Conservation (phyloP, 2,329 filamentous ascomycete species). For the Botrytis hyacinthi region DNA sequence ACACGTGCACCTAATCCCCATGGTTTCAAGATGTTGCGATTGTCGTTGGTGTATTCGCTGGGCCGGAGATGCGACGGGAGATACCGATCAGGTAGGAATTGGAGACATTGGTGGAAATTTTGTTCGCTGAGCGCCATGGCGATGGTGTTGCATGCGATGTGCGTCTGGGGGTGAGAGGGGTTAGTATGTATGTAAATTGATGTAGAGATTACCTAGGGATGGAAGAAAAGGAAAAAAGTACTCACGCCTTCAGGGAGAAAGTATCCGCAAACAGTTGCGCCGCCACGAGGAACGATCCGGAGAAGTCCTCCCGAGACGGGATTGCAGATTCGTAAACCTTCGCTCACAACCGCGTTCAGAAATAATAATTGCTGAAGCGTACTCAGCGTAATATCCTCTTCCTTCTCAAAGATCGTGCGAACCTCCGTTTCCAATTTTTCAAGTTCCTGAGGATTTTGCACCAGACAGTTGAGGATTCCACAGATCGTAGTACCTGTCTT, state of each 20-base stretch:
- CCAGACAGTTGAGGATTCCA: not conserved
- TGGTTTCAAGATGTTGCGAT: not conserved
- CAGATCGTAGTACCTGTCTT: not conserved
- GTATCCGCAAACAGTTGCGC: not conserved
- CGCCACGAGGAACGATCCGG: not conserved
- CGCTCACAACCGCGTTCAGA: not conserved
- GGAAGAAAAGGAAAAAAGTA: not conserved
- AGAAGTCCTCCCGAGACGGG: not conserved
- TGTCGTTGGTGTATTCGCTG: not conserved
- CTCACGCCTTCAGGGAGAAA: not conserved
- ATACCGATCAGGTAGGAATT: not conserved
- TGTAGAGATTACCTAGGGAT: too few relatives aligned
- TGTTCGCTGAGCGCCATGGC: not conserved
- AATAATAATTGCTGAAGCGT: not conserved
- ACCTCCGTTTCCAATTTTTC: not conserved
- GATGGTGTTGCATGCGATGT: not conserved
- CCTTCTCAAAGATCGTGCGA: not conserved
- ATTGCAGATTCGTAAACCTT: not conserved
- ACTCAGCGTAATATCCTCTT: not conserved
- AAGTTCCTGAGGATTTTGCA: not conserved
- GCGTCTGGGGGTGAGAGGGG: not conserved
- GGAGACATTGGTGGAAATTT: not conserved
- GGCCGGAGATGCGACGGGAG: not conserved
- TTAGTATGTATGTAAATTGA: not conserved
- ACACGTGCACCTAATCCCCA: not conserved